Evolutionary conservation across 306 rosid genomes (phyloP).

Genomic region (Pterocarpus santalinus): DNA sequence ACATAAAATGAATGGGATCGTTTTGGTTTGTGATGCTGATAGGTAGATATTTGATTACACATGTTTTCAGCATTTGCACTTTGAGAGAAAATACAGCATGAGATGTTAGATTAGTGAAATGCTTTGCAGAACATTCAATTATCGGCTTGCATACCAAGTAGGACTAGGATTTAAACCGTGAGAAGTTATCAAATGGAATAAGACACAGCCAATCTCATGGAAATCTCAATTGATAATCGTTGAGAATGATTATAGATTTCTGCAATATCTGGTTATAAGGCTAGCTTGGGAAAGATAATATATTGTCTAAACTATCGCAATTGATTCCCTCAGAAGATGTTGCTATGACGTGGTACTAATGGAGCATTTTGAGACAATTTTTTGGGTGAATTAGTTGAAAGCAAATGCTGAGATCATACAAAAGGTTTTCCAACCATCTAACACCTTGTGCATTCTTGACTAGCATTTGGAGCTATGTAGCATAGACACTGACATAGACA

Average conservation of each 20-base stretch:
- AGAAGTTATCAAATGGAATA: neutral
- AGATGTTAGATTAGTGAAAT: neutral
- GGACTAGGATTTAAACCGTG: neutral
- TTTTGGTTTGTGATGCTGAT: neutral
- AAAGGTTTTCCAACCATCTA: slow-evolving; percentile 15
- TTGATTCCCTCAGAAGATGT: slow-evolving; percentile 20
- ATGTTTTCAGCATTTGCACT: neutral
- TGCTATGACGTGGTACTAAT: neutral
- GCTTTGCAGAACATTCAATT: slow-evolving; percentile 20
- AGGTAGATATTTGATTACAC: neutral
- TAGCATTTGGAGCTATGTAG: neutral
- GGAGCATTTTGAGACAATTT: slow-evolving; percentile 18
- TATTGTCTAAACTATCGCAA: neutral
- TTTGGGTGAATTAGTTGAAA: slow-evolving; percentile 25
- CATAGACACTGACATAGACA: no score
- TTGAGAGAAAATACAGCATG: no score
- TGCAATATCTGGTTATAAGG: slow-evolving; percentile 19
- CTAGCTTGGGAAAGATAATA: slow-evolving; percentile 14
- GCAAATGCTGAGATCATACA: slow-evolving; percentile 7
- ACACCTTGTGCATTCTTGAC: slow-evolving; percentile 5
- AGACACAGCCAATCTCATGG: neutral
- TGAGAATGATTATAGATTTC: slow-evolving; percentile 15
- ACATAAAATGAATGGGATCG: neutral
- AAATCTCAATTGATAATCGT: neutral
- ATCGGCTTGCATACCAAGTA: slow-evolving; percentile 14